A percentile compares a stretch with the other conserved stretches of the same genome.
phyloP scores from a whole-genome alignment of 2,329 filamentous ascomycete species.

The Pseudopithomyces maydicus region DNA sequence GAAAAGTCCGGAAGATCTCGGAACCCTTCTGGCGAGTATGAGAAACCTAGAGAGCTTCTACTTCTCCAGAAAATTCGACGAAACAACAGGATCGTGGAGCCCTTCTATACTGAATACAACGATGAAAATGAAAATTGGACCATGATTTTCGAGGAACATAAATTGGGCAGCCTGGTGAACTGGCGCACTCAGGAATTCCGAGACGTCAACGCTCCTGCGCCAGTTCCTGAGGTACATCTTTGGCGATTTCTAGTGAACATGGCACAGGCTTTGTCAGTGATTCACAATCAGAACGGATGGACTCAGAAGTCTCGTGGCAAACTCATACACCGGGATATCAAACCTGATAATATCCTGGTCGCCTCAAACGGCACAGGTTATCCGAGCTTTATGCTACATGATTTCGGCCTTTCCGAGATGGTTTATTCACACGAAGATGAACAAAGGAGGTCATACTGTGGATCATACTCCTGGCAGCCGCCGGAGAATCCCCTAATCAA shows the following conservation, averaged over 20 bases:
- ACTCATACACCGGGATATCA: slow-evolving; percentile 32
- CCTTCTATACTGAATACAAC: slow-evolving; percentile 13
- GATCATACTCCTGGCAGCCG: slow-evolving; percentile 33
- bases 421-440: slow-evolving; percentile 1
- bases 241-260: slow-evolving; percentile 37
- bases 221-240: slow-evolving; percentile 31
- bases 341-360: slow-evolving; percentile 36
- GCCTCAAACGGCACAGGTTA: slow-evolving; percentile 26
- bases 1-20: background rate
- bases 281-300: slow-evolving; percentile 26
- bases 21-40: background rate
- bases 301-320: background rate
- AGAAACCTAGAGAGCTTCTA: background rate
- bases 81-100: slow-evolving; percentile 26
- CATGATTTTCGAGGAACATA: slow-evolving; percentile 25
- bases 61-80: slow-evolving; percentile 10
- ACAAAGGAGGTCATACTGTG: background rate
- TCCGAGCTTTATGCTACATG: slow-evolving; percentile 32
- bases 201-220: slow-evolving; percentile 15
- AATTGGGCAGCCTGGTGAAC: slow-evolving; percentile 24
- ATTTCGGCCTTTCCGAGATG: slow-evolving; percentile 21
- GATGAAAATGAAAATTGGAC: slow-evolving; percentile 3
- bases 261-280: slow-evolving; percentile 30
- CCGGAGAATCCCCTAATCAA: slow-evolving; percentile 37
- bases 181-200: slow-evolving; percentile 25